Evolutionary conservation across 2,329 filamentous ascomycete genomes (phyloP), one percentile per base, ranked within the genome.

Genomic region (Tothia fuscella): DNA sequence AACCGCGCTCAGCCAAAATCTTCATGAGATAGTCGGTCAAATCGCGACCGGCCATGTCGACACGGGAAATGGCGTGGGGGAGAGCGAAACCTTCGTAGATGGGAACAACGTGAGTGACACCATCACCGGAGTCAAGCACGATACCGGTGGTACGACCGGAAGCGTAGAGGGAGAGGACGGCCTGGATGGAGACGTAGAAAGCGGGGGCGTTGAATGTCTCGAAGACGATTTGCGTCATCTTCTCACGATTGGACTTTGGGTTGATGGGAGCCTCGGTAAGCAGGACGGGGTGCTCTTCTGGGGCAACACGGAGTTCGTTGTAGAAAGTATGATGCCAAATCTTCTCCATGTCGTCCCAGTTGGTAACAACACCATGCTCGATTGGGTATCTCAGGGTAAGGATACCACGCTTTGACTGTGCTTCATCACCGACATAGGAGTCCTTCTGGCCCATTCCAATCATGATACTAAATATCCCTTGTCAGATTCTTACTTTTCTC

Each of bases 311-410:
- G 64, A 98, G 79, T 78, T 98, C 91, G 75, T 98, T 98, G 85
- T 96, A 98, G 80, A 98, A 98, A 65, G 91, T 96, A 85, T 98
- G 91, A 72, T 98, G 91, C 91, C 91, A 98, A 61, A 98, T 96
- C 82, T 96, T 96, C 78, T 96, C 91, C 91, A 96, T 96, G 71
- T 96, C 91, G 69, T 98, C 91, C 91, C 91, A 98, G 85, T 96
- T 96, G 74, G 91, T 98, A 66, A 98, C 91, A 61, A 98, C 91
- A 91, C 91, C 91, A 81, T 98, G 91, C 80, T 98, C 91, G 67
- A 98, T 98, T 65, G 91, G 91, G 74, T 98, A 98, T 76, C 91
- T 82, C 66, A 98, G 80, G 52, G 89, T 96, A 59, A 98, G 80
- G 74, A 98, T 96, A 94, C 91, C 91, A 91, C 91, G 89, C 88